Evolutionary conservation across 1,139 yeast species (phyloP).

Genomic region (Wickerhamiella pararugosa): DNA sequence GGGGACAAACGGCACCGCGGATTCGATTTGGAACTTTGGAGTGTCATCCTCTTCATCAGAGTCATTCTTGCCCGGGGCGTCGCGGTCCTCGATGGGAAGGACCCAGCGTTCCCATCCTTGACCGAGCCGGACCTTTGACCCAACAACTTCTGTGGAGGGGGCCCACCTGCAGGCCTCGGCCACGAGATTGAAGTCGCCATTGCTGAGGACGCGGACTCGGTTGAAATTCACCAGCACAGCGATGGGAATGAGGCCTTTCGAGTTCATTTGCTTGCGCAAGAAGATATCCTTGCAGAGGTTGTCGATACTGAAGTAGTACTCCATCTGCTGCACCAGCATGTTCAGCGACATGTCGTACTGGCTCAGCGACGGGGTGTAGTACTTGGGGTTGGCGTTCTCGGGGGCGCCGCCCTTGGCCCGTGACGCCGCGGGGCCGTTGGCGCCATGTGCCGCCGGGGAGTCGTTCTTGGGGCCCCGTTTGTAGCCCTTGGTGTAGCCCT

Average conservation of each 20-base stretch:
- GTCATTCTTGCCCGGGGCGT: conserved; percentile 26
- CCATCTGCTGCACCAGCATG: conserved; percentile 40
- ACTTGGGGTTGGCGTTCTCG: conserved; percentile 1
- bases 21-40: conserved; percentile 25
- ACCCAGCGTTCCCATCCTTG: conserved; percentile 36
- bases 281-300: conserved; percentile 71
- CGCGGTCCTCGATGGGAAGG: conserved; percentile 34
- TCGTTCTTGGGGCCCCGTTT: conserved; percentile 8
- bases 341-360: conserved; percentile 19
- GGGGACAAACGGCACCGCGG: conserved; percentile 27
- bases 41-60: conserved; percentile 16
- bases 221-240: conserved; percentile 51
- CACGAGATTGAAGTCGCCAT: conserved; percentile 34
- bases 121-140: conserved; percentile 33
- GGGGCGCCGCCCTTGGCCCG: conserved; percentile 2
- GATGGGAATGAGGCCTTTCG: conserved; percentile 57
- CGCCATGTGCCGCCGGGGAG: conserved; percentile 3
- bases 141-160: conserved; percentile 32
- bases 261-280: conserved; percentile 67
- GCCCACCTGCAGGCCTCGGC: conserved; percentile 33
- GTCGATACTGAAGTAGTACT: conserved; percentile 79
- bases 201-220: conserved; percentile 48
- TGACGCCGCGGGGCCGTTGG: conserved; percentile 2
- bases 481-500: conserved; percentile 11
- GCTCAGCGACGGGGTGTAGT: conserved; percentile 1